phyloP scores from a whole-genome alignment of 2,329 filamentous ascomycete species.

The Blumeria hordei region DNA sequence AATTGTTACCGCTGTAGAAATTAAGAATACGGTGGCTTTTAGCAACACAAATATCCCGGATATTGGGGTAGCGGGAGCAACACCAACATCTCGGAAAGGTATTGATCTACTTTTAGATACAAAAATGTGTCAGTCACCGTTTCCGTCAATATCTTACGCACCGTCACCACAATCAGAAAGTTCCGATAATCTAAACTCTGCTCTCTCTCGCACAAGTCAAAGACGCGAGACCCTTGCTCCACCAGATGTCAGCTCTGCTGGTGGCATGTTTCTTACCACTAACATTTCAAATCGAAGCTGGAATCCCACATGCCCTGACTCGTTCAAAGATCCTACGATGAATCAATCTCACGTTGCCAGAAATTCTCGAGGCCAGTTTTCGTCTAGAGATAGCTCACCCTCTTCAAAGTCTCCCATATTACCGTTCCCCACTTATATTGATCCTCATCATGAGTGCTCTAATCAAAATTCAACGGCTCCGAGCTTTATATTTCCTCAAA shows the following conservation, averaged over 20 bases:
- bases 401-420: slow-evolving; percentile 11
- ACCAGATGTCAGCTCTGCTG: slow-evolving; percentile 17
- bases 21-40: slow-evolving; percentile 4
- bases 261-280: slow-evolving; percentile 10
- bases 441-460: slow-evolving; percentile 13
- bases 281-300: slow-evolving; percentile 4
- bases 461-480: slow-evolving; percentile 10
- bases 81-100: slow-evolving; percentile 17
- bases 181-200: slow-evolving; percentile 13
- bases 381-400: slow-evolving; percentile 12
- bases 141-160: slow-evolving; percentile 12
- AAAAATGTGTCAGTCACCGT: slow-evolving; percentile 14
- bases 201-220: slow-evolving; percentile 8
- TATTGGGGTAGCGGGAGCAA: slow-evolving; percentile 17
- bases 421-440: slow-evolving; percentile 14
- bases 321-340: too few relatives aligned
- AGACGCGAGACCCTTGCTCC: slow-evolving; percentile 20
- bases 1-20: slow-evolving; percentile 4
- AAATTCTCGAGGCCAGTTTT: too few relatives aligned
- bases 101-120: slow-evolving; percentile 9
- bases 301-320: neutral
- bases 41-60: slow-evolving; percentile 11
- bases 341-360: too few relatives aligned
- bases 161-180: slow-evolving; percentile 11
- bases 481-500: slow-evolving; percentile 13